Evolutionary conservation across 148 eudicot genomes (phyloP), one percentile per base, ranked within the genome.

Genomic region (Euryodendron excelsum): DNA sequence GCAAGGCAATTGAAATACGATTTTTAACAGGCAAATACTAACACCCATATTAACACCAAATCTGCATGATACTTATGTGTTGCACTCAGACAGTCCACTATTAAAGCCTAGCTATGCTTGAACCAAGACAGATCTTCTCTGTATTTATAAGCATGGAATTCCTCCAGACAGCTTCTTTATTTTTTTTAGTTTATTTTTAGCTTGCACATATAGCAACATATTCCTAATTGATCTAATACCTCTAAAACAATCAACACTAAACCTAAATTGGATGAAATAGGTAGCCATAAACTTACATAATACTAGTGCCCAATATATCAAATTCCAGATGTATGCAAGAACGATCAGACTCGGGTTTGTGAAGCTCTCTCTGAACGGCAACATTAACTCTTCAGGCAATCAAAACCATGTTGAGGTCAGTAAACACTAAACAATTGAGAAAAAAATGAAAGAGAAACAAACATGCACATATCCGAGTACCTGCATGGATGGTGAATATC

Each of bases 401-500:
- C 59, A 68, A 76, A 74, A 61, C 48, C 72, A 66, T 41, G 39
- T 23, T 23, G 3, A 65, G 55, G 74, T 83, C 70, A 86, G 60
- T 56, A 31, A 37, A 61, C n/a, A n/a, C n/a, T n/a, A n/a, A n/a
- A n/a, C n/a, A n/a, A n/a, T n/a, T n/a, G n/a, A n/a, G n/a, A n/a
- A n/a, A n/a, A n/a, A n/a, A n/a, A n/a, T 21, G 25, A 18, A 68
- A 77, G 25, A 55, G 59, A 31, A 69, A 17, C 44, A n/a, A n/a
- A n/a, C n/a, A 73, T 21, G 20, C 58, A 64, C 27, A 70, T 2
- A 61, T 39, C 44, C 11, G 23, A 60, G n/a, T 91, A 93, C 98
- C 91, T 90, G 98, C 98, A 93, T 28, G 98, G 98, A 85, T 93
- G 98, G 68, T 93, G 98, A 74, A 89, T 85, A 84, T 93, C 98